Conservation (phyloP, 2,329 filamentous ascomycete species). For the Sphaerostilbella broomeana region DNA sequence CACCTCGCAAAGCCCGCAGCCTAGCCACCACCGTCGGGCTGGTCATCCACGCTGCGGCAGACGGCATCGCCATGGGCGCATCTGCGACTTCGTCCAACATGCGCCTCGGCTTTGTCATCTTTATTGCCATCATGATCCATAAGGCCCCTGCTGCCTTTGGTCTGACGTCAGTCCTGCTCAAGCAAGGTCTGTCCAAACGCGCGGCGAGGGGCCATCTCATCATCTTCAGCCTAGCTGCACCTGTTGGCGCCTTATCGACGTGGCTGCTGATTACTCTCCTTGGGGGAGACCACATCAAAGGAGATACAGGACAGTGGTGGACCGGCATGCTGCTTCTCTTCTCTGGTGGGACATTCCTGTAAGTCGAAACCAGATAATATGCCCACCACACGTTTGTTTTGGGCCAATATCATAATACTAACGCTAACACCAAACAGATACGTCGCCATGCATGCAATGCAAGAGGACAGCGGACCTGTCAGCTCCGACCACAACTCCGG, state of each 20-base stretch:
- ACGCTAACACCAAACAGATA: conserved; percentile 50
- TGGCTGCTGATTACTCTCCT: conserved; percentile 73
- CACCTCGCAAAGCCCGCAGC: conserved; percentile 52
- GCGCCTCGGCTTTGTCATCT: conserved; percentile 82
- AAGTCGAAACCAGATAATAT: conserved; percentile 31
- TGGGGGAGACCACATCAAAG: conserved; percentile 52
- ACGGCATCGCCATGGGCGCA: conserved; percentile 92
- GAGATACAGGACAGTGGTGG: conserved; percentile 69
- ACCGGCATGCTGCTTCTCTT: conserved; percentile 93
- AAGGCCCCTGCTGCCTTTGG: conserved; percentile 96
- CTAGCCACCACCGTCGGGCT: conserved; percentile 85
- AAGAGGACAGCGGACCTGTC: conserved; percentile 56
- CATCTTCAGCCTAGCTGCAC: conserved; percentile 86
- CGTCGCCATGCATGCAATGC: conserved; percentile 98
- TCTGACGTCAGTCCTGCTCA: conserved; percentile 80
- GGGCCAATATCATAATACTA: neutral
- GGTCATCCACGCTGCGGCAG: conserved; percentile 92
- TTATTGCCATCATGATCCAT: conserved; percentile 94
- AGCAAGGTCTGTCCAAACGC: conserved; percentile 84
- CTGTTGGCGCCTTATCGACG: conserved; percentile 75
- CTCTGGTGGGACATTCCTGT: conserved; percentile 93
- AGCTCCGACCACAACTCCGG: conserved; percentile 44
- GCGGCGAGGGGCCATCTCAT: conserved; percentile 77
- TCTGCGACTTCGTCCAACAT: conserved; percentile 69
- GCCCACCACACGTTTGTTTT: neutral